These are phyloP conservation scores for Adansonia gregorii DNA, from an alignment of 441 rosid species.

Conservation along the genomic window DNA sequence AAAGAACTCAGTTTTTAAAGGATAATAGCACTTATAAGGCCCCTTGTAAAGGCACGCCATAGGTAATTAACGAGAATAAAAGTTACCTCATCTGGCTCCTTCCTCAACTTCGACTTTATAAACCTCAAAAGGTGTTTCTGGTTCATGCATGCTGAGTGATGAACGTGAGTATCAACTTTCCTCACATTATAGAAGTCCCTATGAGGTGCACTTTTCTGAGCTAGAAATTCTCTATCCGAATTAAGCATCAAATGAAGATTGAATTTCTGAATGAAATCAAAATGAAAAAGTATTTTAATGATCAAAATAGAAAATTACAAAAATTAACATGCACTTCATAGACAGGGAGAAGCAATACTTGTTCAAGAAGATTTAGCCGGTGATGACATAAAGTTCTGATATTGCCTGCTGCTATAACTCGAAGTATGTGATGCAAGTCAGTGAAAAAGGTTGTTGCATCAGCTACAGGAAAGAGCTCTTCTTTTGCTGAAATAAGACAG, in stretches of 20 bases:
- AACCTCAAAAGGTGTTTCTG: conserved; percentile 99
- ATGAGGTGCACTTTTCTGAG: conserved; percentile 99
- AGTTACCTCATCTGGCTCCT: conserved; percentile 97
- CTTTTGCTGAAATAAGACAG: conserved; percentile 55
- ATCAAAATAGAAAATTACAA: conserved; percentile 11
- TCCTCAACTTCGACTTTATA: conserved; percentile 95
- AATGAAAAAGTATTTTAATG: conserved; percentile 21
- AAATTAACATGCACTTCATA: conserved; percentile 10
- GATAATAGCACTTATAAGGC: neutral
- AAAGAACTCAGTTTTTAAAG: neutral
- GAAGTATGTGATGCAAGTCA: conserved; percentile 86
- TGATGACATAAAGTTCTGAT: conserved; percentile 94
- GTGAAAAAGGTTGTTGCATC: conserved; percentile 96
- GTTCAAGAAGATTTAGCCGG: conserved; percentile 95
- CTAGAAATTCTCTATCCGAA: conserved; percentile 95
- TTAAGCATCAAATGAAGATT: conserved; percentile 99
- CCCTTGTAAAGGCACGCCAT: neutral
- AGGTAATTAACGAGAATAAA: neutral
- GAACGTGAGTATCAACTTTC: conserved; percentile 98
- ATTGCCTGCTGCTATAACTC: conserved; percentile 91
- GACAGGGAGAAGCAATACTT: conserved; percentile 45
- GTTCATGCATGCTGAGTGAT: conserved; percentile 99
- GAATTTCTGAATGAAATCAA: conserved; percentile 67
- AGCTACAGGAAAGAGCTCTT: conserved; percentile 93
- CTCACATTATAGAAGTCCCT: conserved; percentile 98